Evolutionary conservation across 805 yeast genomes (phyloP), one percentile per base, ranked within the genome.

Genomic region (Tetrapisispora fleetii): DNA sequence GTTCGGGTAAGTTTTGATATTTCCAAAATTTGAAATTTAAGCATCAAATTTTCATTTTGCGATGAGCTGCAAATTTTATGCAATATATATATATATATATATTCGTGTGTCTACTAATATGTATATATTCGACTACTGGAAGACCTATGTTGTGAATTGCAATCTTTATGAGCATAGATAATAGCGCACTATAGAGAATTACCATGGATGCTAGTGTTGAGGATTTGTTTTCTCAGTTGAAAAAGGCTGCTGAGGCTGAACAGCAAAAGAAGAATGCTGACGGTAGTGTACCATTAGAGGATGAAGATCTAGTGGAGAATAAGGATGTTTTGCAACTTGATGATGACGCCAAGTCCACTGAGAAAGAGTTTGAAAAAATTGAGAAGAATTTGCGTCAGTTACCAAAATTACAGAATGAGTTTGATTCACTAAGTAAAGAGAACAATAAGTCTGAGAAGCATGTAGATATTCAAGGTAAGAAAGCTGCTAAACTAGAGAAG

Each of bases 321-420:
- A 44, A 41, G 14, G 57, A 57, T 47, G 43, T 48, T 10, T 45
- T 57, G 30, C 22, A 43, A 11, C 37, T 58, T 16, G 56, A 54
- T 38, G 49, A 56, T 18, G 51, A 52, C 13, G 46, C 47, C 16
- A 49, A 54, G 21, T 52, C 55, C 17, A 54, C 55, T 16, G 58
- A 63, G 33, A 46, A 50, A 14, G 48, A 52, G n/a, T 65, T 65
- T 45, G 49, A 52, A 27, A 58, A 58, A 24, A 65, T 64, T 32
- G 68, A 59, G 46, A 49, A 52, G n/a, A 54, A 47, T 28, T 51
- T 54, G 50, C 58, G 52, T 42, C 53, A 44, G 24, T 57, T 65
- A 28, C 70, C 70, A 16, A 58, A 58, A 32, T 50, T 66, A 35
- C 47, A 58, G 16, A 65, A 56, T 30, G 54, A 46, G 1, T 66